A percentile compares a stretch with the other conserved stretches of the same genome.
phyloP scores from a whole-genome alignment of 129 eudicot genomes.

The Flaveria brownii region DNA sequence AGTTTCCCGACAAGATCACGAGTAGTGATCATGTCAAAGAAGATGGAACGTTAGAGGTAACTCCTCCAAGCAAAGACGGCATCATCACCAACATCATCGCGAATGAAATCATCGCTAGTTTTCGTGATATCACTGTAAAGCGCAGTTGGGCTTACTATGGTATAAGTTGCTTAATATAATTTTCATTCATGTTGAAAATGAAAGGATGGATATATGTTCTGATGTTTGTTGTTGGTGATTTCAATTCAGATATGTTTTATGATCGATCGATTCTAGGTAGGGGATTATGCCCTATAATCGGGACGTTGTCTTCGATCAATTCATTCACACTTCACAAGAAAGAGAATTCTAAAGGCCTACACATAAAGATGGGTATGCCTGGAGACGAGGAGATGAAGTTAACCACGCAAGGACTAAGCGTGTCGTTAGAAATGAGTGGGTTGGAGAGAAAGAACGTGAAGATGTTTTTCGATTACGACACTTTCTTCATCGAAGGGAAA shows the following conservation, averaged over 20 bases:
- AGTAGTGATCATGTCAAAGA: neutral
- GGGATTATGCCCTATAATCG: neutral
- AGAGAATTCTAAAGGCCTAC: neutral
- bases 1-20: neutral
- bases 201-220: neutral
- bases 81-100: neutral
- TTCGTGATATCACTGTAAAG: neutral
- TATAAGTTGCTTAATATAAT: neutral
- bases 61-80: neutral
- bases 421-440: neutral
- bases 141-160: slow-evolving; percentile 4
- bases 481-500: neutral
- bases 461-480: neutral
- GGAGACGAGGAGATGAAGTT: neutral
- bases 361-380: neutral
- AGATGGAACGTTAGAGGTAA: neutral
- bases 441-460: neutral
- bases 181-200: neutral
- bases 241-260: neutral
- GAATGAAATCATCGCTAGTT: slow-evolving; percentile 1
- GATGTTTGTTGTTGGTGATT: neutral
- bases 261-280: neutral
- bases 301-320: neutral
- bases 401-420: neutral
- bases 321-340: neutral